Percentiles rank a stretch among this genome's conserved stretches.
These are phyloP conservation scores for Apiotrichum porosum DNA, from an alignment of 1,284 basidiomycete species.

Conservation along the genomic window DNA sequence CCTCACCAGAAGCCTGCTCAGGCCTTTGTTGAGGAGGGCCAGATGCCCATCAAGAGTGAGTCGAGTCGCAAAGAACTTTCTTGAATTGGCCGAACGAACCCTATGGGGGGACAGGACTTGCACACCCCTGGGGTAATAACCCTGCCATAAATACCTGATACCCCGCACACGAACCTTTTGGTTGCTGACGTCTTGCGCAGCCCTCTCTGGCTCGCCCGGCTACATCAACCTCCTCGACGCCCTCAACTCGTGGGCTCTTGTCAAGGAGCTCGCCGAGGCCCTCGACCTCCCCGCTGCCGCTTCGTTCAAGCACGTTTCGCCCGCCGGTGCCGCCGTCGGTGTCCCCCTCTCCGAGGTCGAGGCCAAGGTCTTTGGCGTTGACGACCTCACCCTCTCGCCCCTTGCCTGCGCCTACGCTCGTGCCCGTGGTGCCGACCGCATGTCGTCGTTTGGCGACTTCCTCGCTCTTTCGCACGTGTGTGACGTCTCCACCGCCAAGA, in stretches of 20 bases:
- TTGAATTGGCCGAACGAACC: no score
- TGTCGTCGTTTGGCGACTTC: constrained; percentile 99
- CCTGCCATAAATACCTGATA: no score
- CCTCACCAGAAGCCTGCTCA: constrained; percentile 99
- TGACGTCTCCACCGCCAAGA: constrained; percentile 88
- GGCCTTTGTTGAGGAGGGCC: constrained; percentile 84
- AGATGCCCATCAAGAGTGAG: constrained; percentile 88
- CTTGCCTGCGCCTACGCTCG: constrained; percentile 92
- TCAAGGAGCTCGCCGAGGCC: constrained; percentile 86
- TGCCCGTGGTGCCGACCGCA: constrained; percentile 93
- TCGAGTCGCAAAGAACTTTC: no score
- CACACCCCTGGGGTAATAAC: no score
- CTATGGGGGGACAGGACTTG: no score
- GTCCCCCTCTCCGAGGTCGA: constrained; percentile 76
- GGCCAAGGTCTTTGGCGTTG: constrained; percentile 93
- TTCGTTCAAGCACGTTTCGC: constrained; percentile 99
- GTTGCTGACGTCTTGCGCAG: constrained; percentile 48
- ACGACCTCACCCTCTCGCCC: constrained; percentile 82
- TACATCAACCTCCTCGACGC: constrained; percentile 99
- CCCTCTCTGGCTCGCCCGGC: constrained; percentile 88
- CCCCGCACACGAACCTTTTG: not conserved
- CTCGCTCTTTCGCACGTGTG: constrained; percentile 90
- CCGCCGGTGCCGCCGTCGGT: constrained; percentile 91
- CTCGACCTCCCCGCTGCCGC: constrained; percentile 82
- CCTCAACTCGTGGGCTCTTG: constrained; percentile 93